Percentiles rank a stretch among this genome's conserved stretches.
Evolutionary conservation across 257 asterid genomes (phyloP).

Genomic region (Paulownia fortunei): DNA sequence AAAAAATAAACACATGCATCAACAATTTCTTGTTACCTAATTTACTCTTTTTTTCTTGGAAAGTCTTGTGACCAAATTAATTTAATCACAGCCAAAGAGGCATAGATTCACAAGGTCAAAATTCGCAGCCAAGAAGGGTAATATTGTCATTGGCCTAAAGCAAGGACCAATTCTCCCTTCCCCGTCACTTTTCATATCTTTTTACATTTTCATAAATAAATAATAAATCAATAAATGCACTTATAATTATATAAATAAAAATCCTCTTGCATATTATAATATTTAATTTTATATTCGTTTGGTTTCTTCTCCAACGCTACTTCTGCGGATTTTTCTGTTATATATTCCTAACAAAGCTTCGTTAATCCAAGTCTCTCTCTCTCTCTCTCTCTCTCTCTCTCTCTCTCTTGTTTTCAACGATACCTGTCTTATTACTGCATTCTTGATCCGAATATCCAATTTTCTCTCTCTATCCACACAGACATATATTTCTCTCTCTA

Average conservation of each 20-base stretch:
- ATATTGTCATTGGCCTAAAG: not conserved
- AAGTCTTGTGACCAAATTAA: not conserved
- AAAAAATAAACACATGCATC: not conserved
- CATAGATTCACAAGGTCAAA: not conserved
- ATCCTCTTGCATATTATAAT: conserved; percentile 3
- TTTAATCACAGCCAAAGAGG: not conserved
- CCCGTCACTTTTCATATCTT: conserved; percentile 1
- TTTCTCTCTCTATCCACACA: conserved; percentile 35
- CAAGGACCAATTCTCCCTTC: conserved; percentile 20
- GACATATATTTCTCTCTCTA: conserved; percentile 37
- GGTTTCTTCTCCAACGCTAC: conserved; percentile 73
- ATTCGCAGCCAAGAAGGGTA: conserved; percentile 11
- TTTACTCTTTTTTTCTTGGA: not conserved
- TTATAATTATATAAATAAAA: not conserved
- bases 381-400: conserved; percentile 15
- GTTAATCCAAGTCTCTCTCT: conserved; percentile 32
- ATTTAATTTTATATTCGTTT: conserved; percentile 38
- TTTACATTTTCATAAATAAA: not conserved
- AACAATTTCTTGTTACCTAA: not conserved
- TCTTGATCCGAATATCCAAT: conserved; percentile 46
- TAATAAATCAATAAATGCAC: not conserved
- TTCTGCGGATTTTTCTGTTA: conserved; percentile 65
- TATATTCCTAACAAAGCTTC: conserved; percentile 33
- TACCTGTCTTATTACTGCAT: conserved; percentile 42
- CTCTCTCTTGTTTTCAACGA: conserved; percentile 57